A percentile compares a stretch with the other conserved stretches of the same genome.
Conservation (phyloP, 495 filamentous ascomycete genomes). For the Saxispiralis lemnorum region DNA sequence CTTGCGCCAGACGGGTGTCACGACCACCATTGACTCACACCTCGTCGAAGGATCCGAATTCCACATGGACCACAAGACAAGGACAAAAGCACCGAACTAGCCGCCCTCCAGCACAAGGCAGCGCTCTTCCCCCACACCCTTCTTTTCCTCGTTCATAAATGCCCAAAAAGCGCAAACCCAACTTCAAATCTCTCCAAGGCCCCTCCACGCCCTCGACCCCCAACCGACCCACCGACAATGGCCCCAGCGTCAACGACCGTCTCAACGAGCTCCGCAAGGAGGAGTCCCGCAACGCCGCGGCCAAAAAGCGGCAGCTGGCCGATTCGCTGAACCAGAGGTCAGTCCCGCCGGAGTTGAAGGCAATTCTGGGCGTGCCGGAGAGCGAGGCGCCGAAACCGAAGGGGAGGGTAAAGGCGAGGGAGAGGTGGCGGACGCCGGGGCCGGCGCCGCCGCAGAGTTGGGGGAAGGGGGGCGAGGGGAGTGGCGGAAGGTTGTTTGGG, state of each 20-base stretch:
- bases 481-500: background rate
- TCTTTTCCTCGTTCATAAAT: constrained; percentile 7
- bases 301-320: constrained; percentile 18
- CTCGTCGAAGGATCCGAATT: background rate
- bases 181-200: constrained; percentile 16
- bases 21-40: background rate
- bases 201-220: constrained; percentile 17
- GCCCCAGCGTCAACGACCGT: constrained; percentile 24
- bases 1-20: background rate
- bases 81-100: too few relatives aligned
- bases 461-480: constrained; percentile 31
- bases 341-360: constrained; percentile 36
- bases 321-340: constrained; percentile 23
- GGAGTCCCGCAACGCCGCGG: constrained; percentile 18
- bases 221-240: constrained; percentile 3
- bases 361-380: constrained; percentile 53
- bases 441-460: constrained; percentile 59
- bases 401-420: constrained; percentile 26
- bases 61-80: background rate
- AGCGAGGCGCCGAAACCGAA: constrained; percentile 49
- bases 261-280: constrained; percentile 22
- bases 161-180: constrained; percentile 23
- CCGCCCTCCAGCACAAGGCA: background rate
- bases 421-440: constrained; percentile 35
- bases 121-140: background rate